A percentile compares a stretch with the other conserved stretches of the same genome.
phyloP scores from a whole-genome alignment of 2,329 filamentous ascomycete species.

The Coniochaeta prunicola region DNA sequence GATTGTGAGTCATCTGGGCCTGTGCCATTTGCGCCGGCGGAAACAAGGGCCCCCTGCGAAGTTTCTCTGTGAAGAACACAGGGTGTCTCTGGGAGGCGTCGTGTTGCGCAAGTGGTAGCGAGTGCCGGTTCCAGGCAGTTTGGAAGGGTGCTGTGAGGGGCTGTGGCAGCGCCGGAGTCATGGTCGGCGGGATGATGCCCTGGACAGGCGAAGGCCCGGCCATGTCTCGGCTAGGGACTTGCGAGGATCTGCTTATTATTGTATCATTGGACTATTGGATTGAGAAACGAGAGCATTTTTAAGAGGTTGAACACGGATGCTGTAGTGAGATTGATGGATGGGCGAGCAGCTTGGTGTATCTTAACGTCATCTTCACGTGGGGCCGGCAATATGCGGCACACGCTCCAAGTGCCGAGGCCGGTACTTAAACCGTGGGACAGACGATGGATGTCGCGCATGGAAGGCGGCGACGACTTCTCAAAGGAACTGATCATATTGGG shows the following conservation, averaged over 20 bases:
- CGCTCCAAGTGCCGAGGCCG: neutral
- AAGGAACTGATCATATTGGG: neutral
- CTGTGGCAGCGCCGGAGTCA: conserved; percentile 18
- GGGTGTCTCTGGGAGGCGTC: conserved; percentile 60
- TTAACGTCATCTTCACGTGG: conserved; percentile 10
- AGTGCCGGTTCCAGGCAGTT: conserved; percentile 18
- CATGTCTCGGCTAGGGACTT: neutral
- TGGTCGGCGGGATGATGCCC: conserved; percentile 6
- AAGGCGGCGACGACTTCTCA: neutral
- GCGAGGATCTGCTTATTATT: conserved; percentile 29
- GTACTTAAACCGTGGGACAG: neutral
- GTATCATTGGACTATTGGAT: conserved; percentile 6
- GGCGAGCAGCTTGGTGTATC: conserved; percentile 1
- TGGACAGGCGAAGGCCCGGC: neutral
- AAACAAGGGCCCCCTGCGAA: conserved; percentile 47
- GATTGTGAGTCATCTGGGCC: conserved; percentile 25
- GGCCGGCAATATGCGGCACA: neutral
- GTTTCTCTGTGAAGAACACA: conserved; percentile 64
- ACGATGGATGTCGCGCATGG: neutral
- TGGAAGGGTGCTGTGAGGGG: conserved; percentile 11
- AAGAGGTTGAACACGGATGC: neutral
- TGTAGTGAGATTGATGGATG: conserved; percentile 36
- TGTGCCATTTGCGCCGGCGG: conserved; percentile 14
- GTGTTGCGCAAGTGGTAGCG: conserved; percentile 19
- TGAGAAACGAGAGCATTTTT: neutral